Conservation (phyloP, 495 filamentous ascomycete genomes). For the Ramalina peruviana region DNA sequence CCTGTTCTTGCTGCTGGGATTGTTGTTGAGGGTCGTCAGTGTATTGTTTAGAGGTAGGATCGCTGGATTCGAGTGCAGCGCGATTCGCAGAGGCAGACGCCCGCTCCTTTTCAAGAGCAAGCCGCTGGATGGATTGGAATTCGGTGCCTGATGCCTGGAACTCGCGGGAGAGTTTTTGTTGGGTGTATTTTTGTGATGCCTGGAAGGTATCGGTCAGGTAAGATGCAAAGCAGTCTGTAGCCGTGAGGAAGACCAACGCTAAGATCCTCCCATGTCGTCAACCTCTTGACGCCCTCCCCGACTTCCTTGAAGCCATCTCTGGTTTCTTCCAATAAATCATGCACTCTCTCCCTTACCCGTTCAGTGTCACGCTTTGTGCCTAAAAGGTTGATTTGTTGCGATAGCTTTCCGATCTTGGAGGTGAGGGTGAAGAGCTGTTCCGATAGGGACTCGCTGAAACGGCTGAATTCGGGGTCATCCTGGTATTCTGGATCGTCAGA, state of each 20-base stretch:
- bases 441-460: slow-evolving; percentile 64
- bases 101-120: slow-evolving; percentile 82
- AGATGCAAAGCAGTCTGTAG: neutral
- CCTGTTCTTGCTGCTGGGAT: slow-evolving; percentile 55
- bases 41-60: slow-evolving; percentile 21
- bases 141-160: slow-evolving; percentile 76
- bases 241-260: slow-evolving; percentile 43
- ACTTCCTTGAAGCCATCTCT: slow-evolving; percentile 79
- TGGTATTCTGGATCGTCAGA: slow-evolving; percentile 57
- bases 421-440: slow-evolving; percentile 78
- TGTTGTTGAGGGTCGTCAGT: slow-evolving; percentile 30
- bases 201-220: slow-evolving; percentile 20
- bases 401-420: slow-evolving; percentile 68
- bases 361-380: slow-evolving; percentile 87
- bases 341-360: slow-evolving; percentile 77
- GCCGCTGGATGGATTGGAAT: slow-evolving; percentile 81
- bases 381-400: slow-evolving; percentile 65
- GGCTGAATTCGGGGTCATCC: slow-evolving; percentile 88
- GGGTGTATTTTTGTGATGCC: slow-evolving; percentile 87
- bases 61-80: slow-evolving; percentile 48
- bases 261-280: slow-evolving; percentile 81
- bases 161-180: slow-evolving; percentile 84
- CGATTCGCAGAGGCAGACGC: slow-evolving; percentile 70
- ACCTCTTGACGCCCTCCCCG: slow-evolving; percentile 83
- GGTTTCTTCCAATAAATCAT: slow-evolving; percentile 72